Evolutionary conservation across 2,329 filamentous ascomycete genomes (phyloP).

Genomic region (Sporothrix brasiliensis): DNA sequence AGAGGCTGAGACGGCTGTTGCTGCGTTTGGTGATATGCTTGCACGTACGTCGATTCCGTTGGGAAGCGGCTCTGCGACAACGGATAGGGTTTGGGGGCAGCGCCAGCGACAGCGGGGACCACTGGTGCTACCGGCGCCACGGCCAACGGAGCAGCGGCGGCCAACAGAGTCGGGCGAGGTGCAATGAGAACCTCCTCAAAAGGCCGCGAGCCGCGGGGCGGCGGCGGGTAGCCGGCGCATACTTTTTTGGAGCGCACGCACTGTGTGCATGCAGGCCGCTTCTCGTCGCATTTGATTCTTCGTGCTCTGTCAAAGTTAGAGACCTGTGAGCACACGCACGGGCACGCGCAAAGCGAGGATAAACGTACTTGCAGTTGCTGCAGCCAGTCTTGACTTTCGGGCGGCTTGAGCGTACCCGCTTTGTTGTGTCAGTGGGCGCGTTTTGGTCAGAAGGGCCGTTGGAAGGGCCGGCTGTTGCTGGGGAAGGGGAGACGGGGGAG

Average conservation of each 20-base stretch:
- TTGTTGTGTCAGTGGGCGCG: slow-evolving; percentile 36
- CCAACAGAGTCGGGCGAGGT: slow-evolving; percentile 47
- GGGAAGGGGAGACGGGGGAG: neutral
- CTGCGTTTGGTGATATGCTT: slow-evolving; percentile 14
- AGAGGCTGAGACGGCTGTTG: neutral
- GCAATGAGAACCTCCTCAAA: slow-evolving; percentile 55
- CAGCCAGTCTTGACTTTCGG: slow-evolving; percentile 69
- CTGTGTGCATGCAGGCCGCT: slow-evolving; percentile 61
- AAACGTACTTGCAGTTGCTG: slow-evolving; percentile 67
- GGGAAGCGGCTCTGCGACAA: neutral
- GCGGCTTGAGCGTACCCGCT: slow-evolving; percentile 56
- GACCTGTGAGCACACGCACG: neutral
- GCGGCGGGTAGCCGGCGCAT: slow-evolving; percentile 66
- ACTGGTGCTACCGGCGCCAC: slow-evolving; percentile 5
- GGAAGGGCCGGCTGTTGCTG: neutral
- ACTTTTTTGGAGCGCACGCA: slow-evolving; percentile 61
- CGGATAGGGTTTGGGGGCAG: neutral
- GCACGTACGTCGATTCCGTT: neutral
- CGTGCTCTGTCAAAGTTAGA: slow-evolving; percentile 51
- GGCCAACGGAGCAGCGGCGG: slow-evolving; percentile 32
- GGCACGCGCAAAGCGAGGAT: neutral
- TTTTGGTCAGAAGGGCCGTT: neutral
- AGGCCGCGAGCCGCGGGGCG: slow-evolving; percentile 52
- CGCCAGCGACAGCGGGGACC: neutral
- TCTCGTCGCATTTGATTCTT: slow-evolving; percentile 69